Evolutionary conservation across 805 yeast species (phyloP), one percentile per base, ranked within the genome.

Genomic region (Yamadazyma akitaensis): DNA sequence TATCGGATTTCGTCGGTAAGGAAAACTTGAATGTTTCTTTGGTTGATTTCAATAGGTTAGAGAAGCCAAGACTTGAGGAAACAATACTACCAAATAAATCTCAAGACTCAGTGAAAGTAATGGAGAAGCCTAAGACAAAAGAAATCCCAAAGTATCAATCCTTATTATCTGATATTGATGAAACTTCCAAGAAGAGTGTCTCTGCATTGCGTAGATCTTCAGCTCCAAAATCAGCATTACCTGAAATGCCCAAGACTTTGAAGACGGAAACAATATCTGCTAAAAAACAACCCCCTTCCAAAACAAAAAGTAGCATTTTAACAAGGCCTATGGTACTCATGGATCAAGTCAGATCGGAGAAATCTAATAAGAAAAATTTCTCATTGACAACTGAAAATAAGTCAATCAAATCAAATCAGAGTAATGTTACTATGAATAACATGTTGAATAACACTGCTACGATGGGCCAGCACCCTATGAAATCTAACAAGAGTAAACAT

Each of bases 1-100:
- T 63, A 34, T 47, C 64, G 11, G 52, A 52, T 17, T 63, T 55
- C 47, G 51, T 64, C 21, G 47, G 49, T 37, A 43, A 49, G 41
- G 46, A 42, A 17, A 43, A 47, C 33, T 5, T 46, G 31, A 36
- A 43, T 19, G 34, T 40, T n/a, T 21, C 47, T 8, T 2, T 43
- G 8, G 16, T 12, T 2, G 44, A 46, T 10, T 46, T 38, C 42
- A 50, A 47, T 25, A 17, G 13, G 18, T 30, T 43, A 12, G 46
- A 43, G 28, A 36, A 37, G 24, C 44, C 44, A 7, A 36, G 30
- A 9, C 10, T 28, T 5, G 32, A 28, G 32, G 5, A 28, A 13
- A 13, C n/a, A 4, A 14, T 12, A 28, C n/a, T 11, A 28, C 9
- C 28, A 11, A 12, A 34, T 16, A n/a, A 17, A 19, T 17, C 39